Percentiles rank a stretch among this genome's conserved stretches.
Evolutionary conservation across 495 filamentous ascomycete genomes (phyloP).

Genomic region (Podospora comata): DNA sequence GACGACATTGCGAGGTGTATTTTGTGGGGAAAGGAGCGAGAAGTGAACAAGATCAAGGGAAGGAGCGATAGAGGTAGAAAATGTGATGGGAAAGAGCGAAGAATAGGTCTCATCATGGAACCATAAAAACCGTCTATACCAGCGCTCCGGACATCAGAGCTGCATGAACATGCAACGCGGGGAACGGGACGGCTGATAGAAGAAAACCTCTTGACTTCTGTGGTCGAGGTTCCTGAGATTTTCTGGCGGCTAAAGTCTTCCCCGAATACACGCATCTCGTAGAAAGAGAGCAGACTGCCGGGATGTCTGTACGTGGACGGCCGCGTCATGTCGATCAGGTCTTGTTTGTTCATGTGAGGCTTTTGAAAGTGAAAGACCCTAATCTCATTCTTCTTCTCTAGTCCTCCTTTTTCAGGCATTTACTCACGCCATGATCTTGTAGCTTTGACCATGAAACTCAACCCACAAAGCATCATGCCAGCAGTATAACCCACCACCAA

Average conservation of each 20-base stretch:
- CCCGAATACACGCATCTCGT: neutral
- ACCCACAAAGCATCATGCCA: no score
- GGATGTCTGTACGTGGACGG: neutral
- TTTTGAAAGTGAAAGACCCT: neutral
- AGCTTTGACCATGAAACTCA: no score
- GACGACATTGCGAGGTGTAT: no score
- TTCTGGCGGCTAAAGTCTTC: neutral
- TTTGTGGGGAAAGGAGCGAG: no score
- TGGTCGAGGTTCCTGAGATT: neutral
- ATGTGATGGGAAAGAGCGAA: no score
- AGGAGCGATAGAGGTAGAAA: no score
- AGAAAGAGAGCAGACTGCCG: neutral
- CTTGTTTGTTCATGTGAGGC: neutral
- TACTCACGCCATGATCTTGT: neutral
- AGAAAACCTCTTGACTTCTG: neutral
- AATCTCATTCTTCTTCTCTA: neutral
- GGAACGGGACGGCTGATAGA: neutral
- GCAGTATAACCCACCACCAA: no score
- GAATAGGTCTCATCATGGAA: no score
- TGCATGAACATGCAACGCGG: neutral
- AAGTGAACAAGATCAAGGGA: no score
- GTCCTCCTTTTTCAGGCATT: neutral
- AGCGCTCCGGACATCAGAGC: neutral
- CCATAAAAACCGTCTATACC: no score
- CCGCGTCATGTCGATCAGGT: neutral